These are phyloP conservation scores for Debaryomyces hansenii DNA, from an alignment of 805 yeast species.

Conservation along the genomic window DNA sequence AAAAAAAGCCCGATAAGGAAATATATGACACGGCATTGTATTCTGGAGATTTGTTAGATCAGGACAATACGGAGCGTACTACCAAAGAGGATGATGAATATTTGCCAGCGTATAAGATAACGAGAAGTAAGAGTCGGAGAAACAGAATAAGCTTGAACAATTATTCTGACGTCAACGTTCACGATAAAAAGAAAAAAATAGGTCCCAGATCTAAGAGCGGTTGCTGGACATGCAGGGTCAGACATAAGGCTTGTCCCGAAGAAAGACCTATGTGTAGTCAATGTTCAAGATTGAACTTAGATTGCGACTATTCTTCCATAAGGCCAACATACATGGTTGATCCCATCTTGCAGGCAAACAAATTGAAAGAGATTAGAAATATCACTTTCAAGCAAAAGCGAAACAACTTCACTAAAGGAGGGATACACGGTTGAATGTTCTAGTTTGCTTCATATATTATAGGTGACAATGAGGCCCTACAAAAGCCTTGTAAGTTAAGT, in stretches of 20 bases:
- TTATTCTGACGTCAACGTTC: constrained; percentile 1
- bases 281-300: constrained; percentile 55
- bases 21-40: not conserved
- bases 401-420: constrained; percentile 14
- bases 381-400: constrained; percentile 33
- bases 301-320: constrained; percentile 52
- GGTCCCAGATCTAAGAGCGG: constrained; percentile 53
- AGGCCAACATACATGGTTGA: constrained; percentile 59
- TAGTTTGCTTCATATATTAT: no score
- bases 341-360: constrained; percentile 39
- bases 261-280: constrained; percentile 60
- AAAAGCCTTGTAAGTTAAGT: no score
- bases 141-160: not conserved
- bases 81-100: constrained; percentile 6
- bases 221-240: constrained; percentile 76
- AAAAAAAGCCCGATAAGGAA: not conserved
- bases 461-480: no score
- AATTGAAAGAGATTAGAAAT: constrained; percentile 50
- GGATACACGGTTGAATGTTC: not conserved
- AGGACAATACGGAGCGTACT: not conserved
- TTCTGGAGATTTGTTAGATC: not conserved
- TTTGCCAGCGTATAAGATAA: constrained; percentile 6
- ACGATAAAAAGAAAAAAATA: constrained; percentile 15
- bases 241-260: constrained; percentile 74
- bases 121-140: constrained; percentile 7